Evolutionary conservation across 495 filamentous ascomycete genomes (phyloP), one percentile per base, ranked within the genome.

Genomic region (Bombardia bombarda): DNA sequence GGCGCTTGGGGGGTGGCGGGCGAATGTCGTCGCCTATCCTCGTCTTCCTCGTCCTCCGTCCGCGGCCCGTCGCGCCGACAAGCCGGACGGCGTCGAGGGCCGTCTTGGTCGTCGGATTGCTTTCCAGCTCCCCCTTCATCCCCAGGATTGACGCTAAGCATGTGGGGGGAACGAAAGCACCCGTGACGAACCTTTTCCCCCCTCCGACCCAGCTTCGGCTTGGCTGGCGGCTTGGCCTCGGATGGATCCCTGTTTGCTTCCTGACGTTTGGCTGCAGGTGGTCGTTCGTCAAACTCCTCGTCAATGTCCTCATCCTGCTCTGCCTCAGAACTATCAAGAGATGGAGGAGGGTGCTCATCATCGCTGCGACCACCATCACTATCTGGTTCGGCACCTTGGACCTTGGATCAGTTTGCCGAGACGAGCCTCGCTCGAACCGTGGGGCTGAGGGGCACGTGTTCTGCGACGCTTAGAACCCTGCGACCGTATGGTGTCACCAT

Each of bases 31-130:
- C 45, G 24, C 22, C 30, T 33, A 19, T 41, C 36, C 19, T 41
- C 45, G 24, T 28, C 30, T 32, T 41, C 43, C 45, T 47, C 37
- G 45, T 40, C 37, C 37, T 41, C n/a, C n/a, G n/a, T n/a, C n/a
- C n/a, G 36, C 24, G 16, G 36, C 14, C 36, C 32, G 21, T 32
- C 43, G 23, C 42, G 40, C 33, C 30, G 40, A 43, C 16, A 13
- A 20, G 14, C 32, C 18, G 25, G 42, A 38, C 33, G 42, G 21
- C 33, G 33, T 37, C 42, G 42, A 45, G 22, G 17, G 19, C 33
- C 38, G 22, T 38, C 36, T 24, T 23, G 36, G 22, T 10, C 34
- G 34, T 37, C 34, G 34, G 34, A 26, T 5, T 26, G 24, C 24
- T 26, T 5, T 26, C 24, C 24, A 26, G 24, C 24, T 26, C 24